Conservation (phyloP, 306 rosid species). For the Quercus rubra region DNA sequence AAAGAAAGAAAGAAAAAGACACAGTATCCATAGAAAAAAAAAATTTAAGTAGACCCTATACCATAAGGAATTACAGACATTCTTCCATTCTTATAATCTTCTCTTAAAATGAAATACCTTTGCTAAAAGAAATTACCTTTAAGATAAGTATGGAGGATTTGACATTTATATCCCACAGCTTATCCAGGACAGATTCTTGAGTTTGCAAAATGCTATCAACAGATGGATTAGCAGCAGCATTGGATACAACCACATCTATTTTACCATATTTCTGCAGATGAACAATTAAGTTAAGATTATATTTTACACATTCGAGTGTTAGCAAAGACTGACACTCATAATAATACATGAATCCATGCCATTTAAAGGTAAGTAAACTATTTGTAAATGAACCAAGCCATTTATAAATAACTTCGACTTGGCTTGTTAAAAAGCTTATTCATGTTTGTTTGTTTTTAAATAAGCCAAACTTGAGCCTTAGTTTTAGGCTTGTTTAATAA, state of each 20-base stretch:
- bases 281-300: too few species aligned
- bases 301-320: constrained; percentile 66
- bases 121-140: constrained; percentile 46
- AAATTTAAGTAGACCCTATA: not conserved
- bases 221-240: constrained; percentile 95
- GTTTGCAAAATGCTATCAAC: constrained; percentile 59
- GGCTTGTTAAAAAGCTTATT: too few species aligned
- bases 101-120: not conserved
- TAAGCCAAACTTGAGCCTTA: too few species aligned
- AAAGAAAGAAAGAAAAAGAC: not conserved
- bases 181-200: constrained; percentile 74
- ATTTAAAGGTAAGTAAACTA: not conserved
- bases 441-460: too few species aligned
- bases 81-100: not conserved
- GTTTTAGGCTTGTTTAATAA: too few species aligned
- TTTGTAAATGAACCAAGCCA: too few species aligned
- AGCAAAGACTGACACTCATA: not conserved
- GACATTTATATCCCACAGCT: constrained; percentile 95
- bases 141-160: constrained; percentile 87
- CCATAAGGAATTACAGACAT: not conserved
- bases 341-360: not conserved
- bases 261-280: constrained; percentile 73
- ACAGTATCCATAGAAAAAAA: not conserved
- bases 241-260: constrained; percentile 85
- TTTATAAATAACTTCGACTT: too few species aligned